phyloP scores from a whole-genome alignment of 208 protist species.

The Leishmania aethiopica region DNA sequence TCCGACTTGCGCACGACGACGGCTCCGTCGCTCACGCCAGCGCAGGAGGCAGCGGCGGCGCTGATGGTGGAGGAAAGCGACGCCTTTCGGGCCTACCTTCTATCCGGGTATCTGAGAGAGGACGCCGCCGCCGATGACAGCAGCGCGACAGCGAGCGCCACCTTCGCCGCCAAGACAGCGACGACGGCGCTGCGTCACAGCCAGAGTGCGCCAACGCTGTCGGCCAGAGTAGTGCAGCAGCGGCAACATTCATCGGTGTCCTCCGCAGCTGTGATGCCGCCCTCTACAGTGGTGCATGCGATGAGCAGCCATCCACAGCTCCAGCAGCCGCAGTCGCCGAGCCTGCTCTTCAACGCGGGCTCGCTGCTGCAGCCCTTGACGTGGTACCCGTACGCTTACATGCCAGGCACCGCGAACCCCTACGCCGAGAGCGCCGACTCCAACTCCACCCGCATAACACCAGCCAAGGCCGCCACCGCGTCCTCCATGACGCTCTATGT shows the following conservation, averaged over 20 bases:
- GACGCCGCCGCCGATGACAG: neutral
- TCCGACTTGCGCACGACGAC: neutral
- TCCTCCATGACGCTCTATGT: conserved; percentile 47
- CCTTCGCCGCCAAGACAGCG: neutral
- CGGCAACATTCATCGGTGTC: neutral
- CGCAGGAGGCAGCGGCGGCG: conserved; percentile 16
- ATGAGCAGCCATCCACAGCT: neutral
- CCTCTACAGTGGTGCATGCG: neutral
- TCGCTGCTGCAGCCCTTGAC: conserved; percentile 34
- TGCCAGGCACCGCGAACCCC: conserved; percentile 35
- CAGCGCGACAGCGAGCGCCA: neutral
- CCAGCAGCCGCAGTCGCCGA: neutral
- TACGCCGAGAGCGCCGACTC: conserved; percentile 31
- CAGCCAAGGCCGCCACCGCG: conserved; percentile 21
- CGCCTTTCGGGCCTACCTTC: conserved; percentile 17
- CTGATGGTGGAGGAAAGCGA: conserved; percentile 30
- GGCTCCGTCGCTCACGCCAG: conserved; percentile 8
- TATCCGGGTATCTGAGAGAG: conserved; percentile 15
- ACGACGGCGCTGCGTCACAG: conserved; percentile 2
- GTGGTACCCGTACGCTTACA: conserved; percentile 47
- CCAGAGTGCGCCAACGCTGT: conserved; percentile 11
- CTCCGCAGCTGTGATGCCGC: neutral
- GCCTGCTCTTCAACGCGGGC: neutral
- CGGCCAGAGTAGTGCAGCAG: neutral
- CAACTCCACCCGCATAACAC: conserved; percentile 7